These are phyloP conservation scores for Malassezia pachydermatis DNA, from an alignment of 1,284 basidiomycete species.

Conservation along the genomic window DNA sequence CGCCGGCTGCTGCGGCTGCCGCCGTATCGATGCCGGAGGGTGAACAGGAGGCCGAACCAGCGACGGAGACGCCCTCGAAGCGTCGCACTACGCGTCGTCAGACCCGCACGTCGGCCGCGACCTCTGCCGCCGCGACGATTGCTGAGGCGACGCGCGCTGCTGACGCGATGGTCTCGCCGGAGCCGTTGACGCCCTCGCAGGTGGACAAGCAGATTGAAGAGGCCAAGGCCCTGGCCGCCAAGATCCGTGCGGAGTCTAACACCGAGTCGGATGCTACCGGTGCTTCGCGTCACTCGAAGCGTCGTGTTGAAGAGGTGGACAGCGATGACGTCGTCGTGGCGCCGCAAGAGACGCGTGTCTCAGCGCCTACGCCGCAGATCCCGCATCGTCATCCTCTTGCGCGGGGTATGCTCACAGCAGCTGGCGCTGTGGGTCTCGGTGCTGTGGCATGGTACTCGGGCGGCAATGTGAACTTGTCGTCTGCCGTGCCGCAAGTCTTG, in stretches of 20 bases:
- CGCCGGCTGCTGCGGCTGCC: constrained; percentile 10
- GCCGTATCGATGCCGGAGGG: too few relatives aligned
- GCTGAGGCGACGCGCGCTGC: constrained; percentile 16
- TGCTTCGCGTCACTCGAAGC: constrained; percentile 19
- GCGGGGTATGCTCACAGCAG: constrained; percentile 35
- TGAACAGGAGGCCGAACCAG: not conserved
- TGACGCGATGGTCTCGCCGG: constrained; percentile 15
- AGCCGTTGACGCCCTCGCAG: constrained; percentile 28
- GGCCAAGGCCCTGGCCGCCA: constrained; percentile 35
- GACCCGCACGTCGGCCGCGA: constrained; percentile 1
- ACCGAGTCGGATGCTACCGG: constrained; percentile 13
- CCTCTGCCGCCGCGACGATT: constrained; percentile 25
- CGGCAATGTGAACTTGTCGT: constrained; percentile 14
- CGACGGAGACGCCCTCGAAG: not conserved
- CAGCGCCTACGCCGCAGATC: constrained; percentile 3
- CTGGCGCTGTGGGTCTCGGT: constrained; percentile 37
- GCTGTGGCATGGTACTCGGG: constrained; percentile 42
- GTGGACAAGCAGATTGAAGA: constrained; percentile 40
- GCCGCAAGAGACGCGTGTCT: constrained; percentile 17
- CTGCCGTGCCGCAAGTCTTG: constrained; percentile 8
- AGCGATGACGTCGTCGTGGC: constrained; percentile 22
- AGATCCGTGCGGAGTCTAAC: constrained; percentile 22
- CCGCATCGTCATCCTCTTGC: constrained; percentile 32
- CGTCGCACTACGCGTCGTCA: constrained; percentile 10
- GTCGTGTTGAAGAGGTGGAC: constrained; percentile 26